These are phyloP conservation scores for Blastocladiella emersonii DNA, from an alignment of 371 early-diverging fungal genomes.

Conservation along the genomic window DNA sequence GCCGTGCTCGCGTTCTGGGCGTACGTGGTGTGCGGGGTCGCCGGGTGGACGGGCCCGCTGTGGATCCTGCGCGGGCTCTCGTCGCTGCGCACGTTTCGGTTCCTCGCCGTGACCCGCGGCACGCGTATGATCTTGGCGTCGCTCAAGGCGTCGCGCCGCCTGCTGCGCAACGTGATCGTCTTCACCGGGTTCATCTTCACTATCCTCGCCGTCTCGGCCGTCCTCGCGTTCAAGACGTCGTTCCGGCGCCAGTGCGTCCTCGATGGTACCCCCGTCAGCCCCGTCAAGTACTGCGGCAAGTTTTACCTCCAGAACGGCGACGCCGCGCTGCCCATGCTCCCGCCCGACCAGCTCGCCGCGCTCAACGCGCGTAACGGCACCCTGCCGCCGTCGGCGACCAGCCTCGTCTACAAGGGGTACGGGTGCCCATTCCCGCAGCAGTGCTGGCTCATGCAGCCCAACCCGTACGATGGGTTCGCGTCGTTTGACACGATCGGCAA, in stretches of 20 bases:
- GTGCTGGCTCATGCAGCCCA: neutral
- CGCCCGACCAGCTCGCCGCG: no score
- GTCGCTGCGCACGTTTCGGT: neutral
- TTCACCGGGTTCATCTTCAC: neutral
- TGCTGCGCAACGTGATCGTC: neutral
- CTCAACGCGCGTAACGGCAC: no score
- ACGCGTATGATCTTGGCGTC: neutral
- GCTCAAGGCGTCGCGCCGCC: neutral
- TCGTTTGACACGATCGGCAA: no score
- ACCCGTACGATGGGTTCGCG: neutral
- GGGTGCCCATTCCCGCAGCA: neutral
- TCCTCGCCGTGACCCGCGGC: neutral
- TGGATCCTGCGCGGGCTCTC: neutral
- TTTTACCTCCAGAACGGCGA: no score
- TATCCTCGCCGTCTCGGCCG: neutral
- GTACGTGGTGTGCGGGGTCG: neutral
- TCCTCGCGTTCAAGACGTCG: neutral
- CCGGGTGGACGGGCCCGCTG: neutral
- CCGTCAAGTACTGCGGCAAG: neutral
- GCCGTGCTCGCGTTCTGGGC: neutral
- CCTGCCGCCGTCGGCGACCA: no score
- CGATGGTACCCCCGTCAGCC: neutral
- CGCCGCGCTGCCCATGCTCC: no score
- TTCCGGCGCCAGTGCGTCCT: neutral
- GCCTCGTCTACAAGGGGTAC: no score